Conservation (phyloP, 2,329 filamentous ascomycete genomes). For the Colletotrichum paranaense region DNA sequence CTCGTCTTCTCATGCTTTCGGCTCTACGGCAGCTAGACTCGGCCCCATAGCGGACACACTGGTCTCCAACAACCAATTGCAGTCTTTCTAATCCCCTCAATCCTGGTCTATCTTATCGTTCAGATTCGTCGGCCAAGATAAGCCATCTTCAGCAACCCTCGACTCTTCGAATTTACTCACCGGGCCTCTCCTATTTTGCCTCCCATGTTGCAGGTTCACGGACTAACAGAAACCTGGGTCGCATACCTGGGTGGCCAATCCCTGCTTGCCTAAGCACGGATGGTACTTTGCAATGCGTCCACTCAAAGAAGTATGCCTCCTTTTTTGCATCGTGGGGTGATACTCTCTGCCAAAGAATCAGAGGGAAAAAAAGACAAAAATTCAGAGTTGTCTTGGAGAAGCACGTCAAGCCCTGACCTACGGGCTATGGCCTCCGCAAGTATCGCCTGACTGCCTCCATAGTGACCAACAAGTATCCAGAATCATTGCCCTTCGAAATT, state of each 20-base stretch:
- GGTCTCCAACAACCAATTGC: constrained; percentile 7
- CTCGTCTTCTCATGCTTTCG: constrained; percentile 16
- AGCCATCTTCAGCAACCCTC: constrained; percentile 5
- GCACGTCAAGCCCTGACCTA: neutral
- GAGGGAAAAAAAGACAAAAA: neutral
- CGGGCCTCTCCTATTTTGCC: neutral
- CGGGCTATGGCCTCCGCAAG: constrained; percentile 1
- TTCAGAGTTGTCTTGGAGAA: neutral
- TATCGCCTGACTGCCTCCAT: constrained; percentile 20
- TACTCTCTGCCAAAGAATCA: neutral
- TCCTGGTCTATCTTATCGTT: constrained; percentile 5
- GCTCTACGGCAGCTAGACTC: constrained; percentile 18
- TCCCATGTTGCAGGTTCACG: constrained; percentile 16
- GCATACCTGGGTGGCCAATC: constrained; percentile 7
- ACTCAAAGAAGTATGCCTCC: neutral
- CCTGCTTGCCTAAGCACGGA: neutral
- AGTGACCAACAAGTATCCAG: constrained; percentile 4
- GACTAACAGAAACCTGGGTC: neutral
- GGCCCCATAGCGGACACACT: constrained; percentile 19
- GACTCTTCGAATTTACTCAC: constrained; percentile 5
- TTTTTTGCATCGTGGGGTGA: too few species aligned
- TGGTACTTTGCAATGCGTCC: neutral
- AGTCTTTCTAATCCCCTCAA: neutral
- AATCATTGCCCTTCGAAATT: neutral
- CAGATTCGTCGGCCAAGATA: constrained; percentile 16